Conservation (phyloP, 176 grass and related monocot genomes). For the Alloteropsis semialata region DNA sequence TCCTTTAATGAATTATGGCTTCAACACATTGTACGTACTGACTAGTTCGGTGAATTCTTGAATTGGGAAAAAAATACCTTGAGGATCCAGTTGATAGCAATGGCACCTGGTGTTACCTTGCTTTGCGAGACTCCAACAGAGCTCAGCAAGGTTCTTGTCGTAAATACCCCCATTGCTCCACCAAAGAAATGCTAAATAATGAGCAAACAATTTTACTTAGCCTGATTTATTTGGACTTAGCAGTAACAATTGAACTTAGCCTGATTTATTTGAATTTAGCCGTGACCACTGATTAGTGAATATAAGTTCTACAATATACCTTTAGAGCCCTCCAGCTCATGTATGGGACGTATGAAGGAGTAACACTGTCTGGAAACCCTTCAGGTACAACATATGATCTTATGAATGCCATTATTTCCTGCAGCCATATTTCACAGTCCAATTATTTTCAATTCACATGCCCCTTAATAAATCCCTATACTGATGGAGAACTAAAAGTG, state of each 20-base stretch:
- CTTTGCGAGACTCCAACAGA: slow-evolving; percentile 97
- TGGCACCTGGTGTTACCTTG: slow-evolving; percentile 76
- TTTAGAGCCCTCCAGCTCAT: slow-evolving; percentile 97
- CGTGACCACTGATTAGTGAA: neutral
- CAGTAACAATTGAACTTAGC: neutral
- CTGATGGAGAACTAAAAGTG: neutral
- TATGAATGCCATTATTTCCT: slow-evolving; percentile 92
- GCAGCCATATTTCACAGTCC: slow-evolving; percentile 29
- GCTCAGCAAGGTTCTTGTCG: slow-evolving; percentile 84
- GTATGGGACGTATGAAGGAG: slow-evolving; percentile 96
- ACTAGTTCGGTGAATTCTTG: neutral
- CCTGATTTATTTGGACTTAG: neutral
- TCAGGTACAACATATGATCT: slow-evolving; percentile 98
- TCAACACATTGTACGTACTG: neutral
- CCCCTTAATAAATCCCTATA: neutral
- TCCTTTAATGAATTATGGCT: slow-evolving; percentile 7
- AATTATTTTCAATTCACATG: slow-evolving; percentile 1
- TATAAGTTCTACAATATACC: slow-evolving; percentile 43
- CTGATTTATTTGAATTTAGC: neutral
- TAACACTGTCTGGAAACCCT: slow-evolving; percentile 97
- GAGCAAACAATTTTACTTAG: neutral
- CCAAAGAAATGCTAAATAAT: slow-evolving; percentile 89
- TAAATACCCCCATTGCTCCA: slow-evolving; percentile 98
- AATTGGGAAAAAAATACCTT: slow-evolving; percentile 55
- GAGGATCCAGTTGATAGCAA: slow-evolving; percentile 99